phyloP scores from a whole-genome alignment of 2,329 filamentous ascomycete genomes.

The Hymenotorrendiella dingleyae region DNA sequence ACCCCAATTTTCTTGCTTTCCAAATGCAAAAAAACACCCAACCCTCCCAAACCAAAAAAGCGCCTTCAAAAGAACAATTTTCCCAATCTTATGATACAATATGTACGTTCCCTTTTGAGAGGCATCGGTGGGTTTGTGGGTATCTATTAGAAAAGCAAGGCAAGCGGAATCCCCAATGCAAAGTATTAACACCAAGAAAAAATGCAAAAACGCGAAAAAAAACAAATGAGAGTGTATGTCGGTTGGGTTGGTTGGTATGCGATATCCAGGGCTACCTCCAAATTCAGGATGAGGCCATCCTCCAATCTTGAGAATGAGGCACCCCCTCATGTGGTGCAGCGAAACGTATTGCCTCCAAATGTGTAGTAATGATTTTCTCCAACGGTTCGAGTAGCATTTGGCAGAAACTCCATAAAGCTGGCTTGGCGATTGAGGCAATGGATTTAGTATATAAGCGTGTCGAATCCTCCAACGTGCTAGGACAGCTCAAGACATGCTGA shows the following conservation, averaged over 20 bases:
- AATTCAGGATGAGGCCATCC: neutral
- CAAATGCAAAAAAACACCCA: too few species aligned
- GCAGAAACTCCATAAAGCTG: too few species aligned
- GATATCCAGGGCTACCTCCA: neutral
- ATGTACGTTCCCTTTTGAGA: neutral
- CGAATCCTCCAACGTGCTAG: neutral
- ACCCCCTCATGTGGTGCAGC: neutral
- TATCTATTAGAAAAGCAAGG: conserved; percentile 1
- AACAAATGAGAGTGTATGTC: neutral
- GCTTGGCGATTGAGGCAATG: neutral
- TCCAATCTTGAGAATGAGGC: neutral
- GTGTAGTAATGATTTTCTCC: neutral
- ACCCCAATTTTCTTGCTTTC: too few species aligned
- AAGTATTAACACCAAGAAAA: too few species aligned
- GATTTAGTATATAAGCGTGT: neutral
- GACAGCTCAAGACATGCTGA: conserved; percentile 16
- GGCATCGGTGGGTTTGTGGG: neutral
- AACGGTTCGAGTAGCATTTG: too few species aligned
- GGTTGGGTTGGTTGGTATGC: neutral
- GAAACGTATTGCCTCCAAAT: neutral
- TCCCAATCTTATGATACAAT: conserved; percentile 2
- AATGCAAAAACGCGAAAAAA: neutral
- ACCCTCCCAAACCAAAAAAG: neutral
- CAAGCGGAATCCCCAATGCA: neutral
- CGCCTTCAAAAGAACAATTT: neutral